These are phyloP conservation scores for Calonectria hawksworthii DNA, from an alignment of 2,329 filamentous ascomycete species.

Conservation along the genomic window DNA sequence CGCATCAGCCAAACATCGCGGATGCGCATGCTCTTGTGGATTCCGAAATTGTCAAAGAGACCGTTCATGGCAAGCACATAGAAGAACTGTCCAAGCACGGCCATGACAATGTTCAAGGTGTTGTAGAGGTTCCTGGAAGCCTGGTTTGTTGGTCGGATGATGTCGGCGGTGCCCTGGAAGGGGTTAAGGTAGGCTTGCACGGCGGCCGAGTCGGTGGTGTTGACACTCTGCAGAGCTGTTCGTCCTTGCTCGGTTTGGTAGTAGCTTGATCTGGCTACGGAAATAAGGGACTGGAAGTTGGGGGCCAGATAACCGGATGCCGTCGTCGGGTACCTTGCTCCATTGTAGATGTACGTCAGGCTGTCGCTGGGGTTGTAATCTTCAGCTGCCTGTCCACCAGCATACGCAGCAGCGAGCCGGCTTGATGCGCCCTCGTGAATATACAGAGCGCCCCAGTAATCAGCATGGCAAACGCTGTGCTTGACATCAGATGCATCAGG, in stretches of 20 bases:
- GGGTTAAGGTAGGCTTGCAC: conserved; percentile 51
- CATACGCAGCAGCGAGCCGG: conserved; percentile 47
- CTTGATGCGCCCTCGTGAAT: conserved; percentile 47
- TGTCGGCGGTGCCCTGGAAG: conserved; percentile 42
- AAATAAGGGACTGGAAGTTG: conserved; percentile 46
- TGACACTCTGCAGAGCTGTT: conserved; percentile 33
- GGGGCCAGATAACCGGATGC: conserved; percentile 44
- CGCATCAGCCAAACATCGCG: conserved; percentile 44
- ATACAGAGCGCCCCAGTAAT: conserved; percentile 56
- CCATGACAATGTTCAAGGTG: conserved; percentile 54
- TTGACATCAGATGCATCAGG: conserved; percentile 42
- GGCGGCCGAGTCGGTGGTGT: conserved; percentile 39
- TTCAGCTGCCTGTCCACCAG: conserved; percentile 36
- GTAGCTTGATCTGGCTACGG: conserved; percentile 38
- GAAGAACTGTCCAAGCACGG: conserved; percentile 50
- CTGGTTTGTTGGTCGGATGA: conserved; percentile 52
- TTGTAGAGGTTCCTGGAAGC: conserved; percentile 52
- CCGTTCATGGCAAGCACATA: conserved; percentile 44
- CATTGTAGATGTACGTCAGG: conserved; percentile 54
- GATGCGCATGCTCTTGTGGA: conserved; percentile 36
- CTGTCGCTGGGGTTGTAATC: conserved; percentile 49
- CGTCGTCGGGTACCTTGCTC: conserved; percentile 51
- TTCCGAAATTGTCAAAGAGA: conserved; percentile 36
- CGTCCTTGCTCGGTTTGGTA: conserved; percentile 42
- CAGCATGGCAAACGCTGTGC: conserved; percentile 51